phyloP scores from a whole-genome alignment of 2,329 filamentous ascomycete species.

The Acephala macrosclerotiorum region DNA sequence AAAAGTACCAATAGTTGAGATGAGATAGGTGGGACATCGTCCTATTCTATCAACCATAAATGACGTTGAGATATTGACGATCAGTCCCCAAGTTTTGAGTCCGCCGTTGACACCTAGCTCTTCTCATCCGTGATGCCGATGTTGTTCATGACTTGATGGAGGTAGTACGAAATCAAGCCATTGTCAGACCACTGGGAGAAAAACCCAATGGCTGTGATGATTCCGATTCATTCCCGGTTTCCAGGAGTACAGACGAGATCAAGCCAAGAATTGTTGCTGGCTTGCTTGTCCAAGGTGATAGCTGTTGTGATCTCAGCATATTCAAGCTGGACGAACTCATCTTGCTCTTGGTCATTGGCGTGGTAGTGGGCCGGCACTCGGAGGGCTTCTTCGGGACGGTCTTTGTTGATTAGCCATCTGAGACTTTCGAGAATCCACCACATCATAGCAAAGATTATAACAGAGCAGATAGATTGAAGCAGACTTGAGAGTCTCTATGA shows the following conservation, averaged over 20 bases:
- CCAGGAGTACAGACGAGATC: slow-evolving; percentile 40
- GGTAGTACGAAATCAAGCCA: slow-evolving; percentile 46
- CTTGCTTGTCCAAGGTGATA: slow-evolving; percentile 51
- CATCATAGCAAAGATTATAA: slow-evolving; percentile 44
- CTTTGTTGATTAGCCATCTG: slow-evolving; percentile 57
- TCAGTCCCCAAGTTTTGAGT: slow-evolving; percentile 24
- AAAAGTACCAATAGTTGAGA: no score
- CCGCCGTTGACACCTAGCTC: slow-evolving; percentile 45
- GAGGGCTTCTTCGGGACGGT: slow-evolving; percentile 58
- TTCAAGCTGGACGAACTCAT: slow-evolving; percentile 54
- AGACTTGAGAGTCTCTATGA: not conserved
- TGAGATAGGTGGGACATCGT: no score
- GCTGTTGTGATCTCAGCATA: slow-evolving; percentile 57
- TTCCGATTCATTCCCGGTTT: slow-evolving; percentile 26
- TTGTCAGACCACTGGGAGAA: slow-evolving; percentile 28
- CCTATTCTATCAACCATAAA: no score
- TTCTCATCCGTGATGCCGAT: slow-evolving; percentile 33
- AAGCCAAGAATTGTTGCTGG: slow-evolving; percentile 46
- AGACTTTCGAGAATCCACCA: slow-evolving; percentile 29
- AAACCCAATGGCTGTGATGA: slow-evolving; percentile 14
- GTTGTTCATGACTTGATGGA: slow-evolving; percentile 42
- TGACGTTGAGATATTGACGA: no score
- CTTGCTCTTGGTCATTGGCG: slow-evolving; percentile 53
- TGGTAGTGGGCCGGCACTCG: slow-evolving; percentile 60
- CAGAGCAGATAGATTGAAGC: slow-evolving; percentile 46